These are phyloP conservation scores for Leishmania arabica DNA, from an alignment of 208 protist species.

Conservation along the genomic window DNA sequence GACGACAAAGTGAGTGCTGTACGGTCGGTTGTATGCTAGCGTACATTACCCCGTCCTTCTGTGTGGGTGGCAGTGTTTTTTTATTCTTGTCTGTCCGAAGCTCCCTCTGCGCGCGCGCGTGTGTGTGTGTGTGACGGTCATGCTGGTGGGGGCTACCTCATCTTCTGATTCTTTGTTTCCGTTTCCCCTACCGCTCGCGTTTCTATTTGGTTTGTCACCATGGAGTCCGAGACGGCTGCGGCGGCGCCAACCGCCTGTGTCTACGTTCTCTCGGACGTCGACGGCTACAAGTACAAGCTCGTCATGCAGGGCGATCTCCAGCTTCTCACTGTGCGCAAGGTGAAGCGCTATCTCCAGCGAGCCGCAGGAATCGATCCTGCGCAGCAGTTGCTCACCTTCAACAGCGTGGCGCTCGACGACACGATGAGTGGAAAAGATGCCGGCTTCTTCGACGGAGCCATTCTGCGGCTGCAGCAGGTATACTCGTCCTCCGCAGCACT, in stretches of 20 bases:
- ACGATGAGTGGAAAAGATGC: conserved; percentile 42
- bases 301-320: conserved; percentile 72
- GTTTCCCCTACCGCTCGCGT: background rate
- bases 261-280: conserved; percentile 73
- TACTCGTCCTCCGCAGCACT: background rate
- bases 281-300: conserved; percentile 85
- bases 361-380: conserved; percentile 41
- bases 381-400: conserved; percentile 64
- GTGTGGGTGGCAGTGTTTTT: background rate
- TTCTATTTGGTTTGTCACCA: background rate
- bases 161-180: conserved; percentile 1
- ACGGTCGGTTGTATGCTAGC: background rate
- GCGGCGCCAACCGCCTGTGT: conserved; percentile 19
- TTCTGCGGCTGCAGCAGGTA: conserved; percentile 49
- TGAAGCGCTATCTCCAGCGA: conserved; percentile 79
- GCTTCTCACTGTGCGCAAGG: conserved; percentile 42
- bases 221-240: background rate
- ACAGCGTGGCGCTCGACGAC: conserved; percentile 38
- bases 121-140: background rate
- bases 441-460: conserved; percentile 59
- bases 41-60: background rate
- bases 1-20: background rate
- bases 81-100: background rate
- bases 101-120: too few species aligned
- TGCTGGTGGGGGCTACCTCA: too few species aligned